phyloP scores from a whole-genome alignment of 192 early-diverging fungal genomes.

The Chytriomyces sp. region DNA sequence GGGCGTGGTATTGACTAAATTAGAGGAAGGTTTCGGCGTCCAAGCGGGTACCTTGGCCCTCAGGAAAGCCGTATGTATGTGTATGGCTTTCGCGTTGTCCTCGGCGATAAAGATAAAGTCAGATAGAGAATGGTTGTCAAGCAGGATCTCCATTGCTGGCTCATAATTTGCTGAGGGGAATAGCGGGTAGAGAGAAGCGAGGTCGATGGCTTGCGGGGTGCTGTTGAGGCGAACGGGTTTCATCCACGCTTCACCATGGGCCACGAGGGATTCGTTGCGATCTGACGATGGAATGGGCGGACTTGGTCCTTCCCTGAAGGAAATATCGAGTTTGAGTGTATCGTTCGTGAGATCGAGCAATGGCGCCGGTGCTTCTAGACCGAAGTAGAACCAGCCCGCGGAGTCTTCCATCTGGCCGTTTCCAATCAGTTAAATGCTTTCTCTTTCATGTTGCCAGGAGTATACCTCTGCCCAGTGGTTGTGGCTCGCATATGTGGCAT shows the following conservation, averaged over 20 bases:
- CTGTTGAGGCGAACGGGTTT: constrained; percentile 2
- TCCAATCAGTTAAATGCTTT: not conserved
- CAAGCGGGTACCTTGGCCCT: constrained; percentile 16
- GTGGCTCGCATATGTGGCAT: not conserved
- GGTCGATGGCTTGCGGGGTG: not conserved
- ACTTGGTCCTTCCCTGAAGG: not conserved
- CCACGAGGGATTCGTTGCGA: not conserved
- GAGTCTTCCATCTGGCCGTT: constrained; percentile 8
- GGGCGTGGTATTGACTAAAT: not conserved
- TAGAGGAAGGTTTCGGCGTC: not conserved
- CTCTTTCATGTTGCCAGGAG: not conserved
- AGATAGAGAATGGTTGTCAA: constrained; percentile 29
- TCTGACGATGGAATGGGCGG: not conserved
- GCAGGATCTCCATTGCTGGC: constrained; percentile 5
- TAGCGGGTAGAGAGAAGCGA: constrained; percentile 1
- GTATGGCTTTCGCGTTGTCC: not conserved
- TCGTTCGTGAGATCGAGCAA: constrained; percentile 18
- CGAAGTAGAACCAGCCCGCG: constrained; percentile 15
- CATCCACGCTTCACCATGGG: not conserved
- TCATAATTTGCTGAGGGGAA: constrained; percentile 12
- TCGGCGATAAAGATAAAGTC: constrained; percentile 19
- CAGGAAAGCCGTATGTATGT: constrained; percentile 29
- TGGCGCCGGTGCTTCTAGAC: not conserved
- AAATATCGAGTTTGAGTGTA: not conserved
- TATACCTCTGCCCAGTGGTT: not conserved